phyloP scores from a whole-genome alignment of 1,284 basidiomycete species.

The Pseudozyma pruni region DNA sequence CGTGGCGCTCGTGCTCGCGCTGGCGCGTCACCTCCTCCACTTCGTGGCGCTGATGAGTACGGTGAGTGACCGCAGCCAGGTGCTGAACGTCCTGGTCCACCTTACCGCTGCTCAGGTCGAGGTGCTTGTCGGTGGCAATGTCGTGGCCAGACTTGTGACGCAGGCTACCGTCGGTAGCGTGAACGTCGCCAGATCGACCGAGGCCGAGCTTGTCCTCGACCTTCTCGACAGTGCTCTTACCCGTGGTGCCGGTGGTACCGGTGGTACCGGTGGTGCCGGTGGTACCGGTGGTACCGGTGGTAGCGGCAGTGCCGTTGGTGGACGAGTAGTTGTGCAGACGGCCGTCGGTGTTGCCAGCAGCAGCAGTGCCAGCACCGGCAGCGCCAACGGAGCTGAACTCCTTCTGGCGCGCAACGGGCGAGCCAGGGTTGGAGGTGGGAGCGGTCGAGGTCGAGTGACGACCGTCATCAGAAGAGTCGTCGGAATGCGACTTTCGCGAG shows the following conservation, averaged over 20 bases:
- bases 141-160: slow-evolving; percentile 52
- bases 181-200: slow-evolving; percentile 44
- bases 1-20: slow-evolving; percentile 66
- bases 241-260: slow-evolving; percentile 5
- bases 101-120: slow-evolving; percentile 60
- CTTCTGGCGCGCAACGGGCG: slow-evolving; percentile 24
- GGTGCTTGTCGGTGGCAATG: slow-evolving; percentile 34
- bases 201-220: slow-evolving; percentile 43
- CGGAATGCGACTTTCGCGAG: slow-evolving; percentile 36
- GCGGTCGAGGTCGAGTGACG: slow-evolving; percentile 32
- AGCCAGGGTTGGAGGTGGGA: slow-evolving; percentile 39
- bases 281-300: slow-evolving; percentile 8
- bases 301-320: slow-evolving; percentile 6
- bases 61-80: slow-evolving; percentile 63
- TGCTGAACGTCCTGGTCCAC: slow-evolving; percentile 68
- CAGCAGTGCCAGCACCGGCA: slow-evolving; percentile 6
- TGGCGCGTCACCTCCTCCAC: slow-evolving; percentile 67
- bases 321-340: no score
- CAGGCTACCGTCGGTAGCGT: slow-evolving; percentile 42
- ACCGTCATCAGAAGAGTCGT: slow-evolving; percentile 40
- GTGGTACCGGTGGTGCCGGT: slow-evolving; percentile 9
- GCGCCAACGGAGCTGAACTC: slow-evolving; percentile 19
- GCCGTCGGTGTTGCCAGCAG: slow-evolving; percentile 1
- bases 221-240: slow-evolving; percentile 29
- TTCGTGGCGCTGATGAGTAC: slow-evolving; percentile 66